These are phyloP conservation scores for Cystobasidium onofrii DNA, from an alignment of 768 basidiomycete species.

Conservation along the genomic window DNA sequence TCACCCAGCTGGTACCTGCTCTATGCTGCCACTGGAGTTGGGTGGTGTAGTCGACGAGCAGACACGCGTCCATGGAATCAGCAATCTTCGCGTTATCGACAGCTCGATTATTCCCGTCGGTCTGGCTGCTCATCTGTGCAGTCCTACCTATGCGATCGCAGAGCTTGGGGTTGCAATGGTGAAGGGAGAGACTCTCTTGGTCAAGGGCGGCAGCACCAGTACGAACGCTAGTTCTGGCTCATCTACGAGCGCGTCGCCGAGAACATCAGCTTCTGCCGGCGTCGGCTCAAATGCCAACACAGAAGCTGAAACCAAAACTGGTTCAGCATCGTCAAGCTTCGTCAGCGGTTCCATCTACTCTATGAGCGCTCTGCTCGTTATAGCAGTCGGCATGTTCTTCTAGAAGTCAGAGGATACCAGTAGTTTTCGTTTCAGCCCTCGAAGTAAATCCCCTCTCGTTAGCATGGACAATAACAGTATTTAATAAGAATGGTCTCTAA, in stretches of 20 bases:
- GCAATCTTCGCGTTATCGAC: slow-evolving; percentile 49
- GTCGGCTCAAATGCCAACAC: background rate
- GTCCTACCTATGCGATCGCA: slow-evolving; percentile 50
- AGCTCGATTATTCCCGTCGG: slow-evolving; percentile 39
- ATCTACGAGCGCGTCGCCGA: background rate
- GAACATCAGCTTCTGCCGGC: background rate
- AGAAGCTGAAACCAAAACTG: background rate
- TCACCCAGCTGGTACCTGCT: slow-evolving; percentile 49
- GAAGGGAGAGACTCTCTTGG: background rate
- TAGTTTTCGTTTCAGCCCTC: too few species aligned
- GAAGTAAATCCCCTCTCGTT: too few species aligned
- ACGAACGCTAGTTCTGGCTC: background rate
- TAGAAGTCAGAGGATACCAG: background rate
- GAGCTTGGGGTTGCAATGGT: slow-evolving; percentile 49
- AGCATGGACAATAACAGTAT: too few species aligned
- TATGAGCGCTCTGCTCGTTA: background rate
- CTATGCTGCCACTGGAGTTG: slow-evolving; percentile 48
- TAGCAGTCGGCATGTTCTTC: background rate
- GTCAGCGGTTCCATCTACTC: background rate
- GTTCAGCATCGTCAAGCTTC: background rate
- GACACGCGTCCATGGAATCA: slow-evolving; percentile 50
- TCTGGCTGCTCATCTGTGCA: slow-evolving; percentile 37
- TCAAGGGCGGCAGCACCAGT: background rate
- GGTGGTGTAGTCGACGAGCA: slow-evolving; percentile 51
- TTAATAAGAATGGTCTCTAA: too few species aligned